Evolutionary conservation across 1,139 yeast species (phyloP).

Genomic region (Yamadazyma triangularis): DNA sequence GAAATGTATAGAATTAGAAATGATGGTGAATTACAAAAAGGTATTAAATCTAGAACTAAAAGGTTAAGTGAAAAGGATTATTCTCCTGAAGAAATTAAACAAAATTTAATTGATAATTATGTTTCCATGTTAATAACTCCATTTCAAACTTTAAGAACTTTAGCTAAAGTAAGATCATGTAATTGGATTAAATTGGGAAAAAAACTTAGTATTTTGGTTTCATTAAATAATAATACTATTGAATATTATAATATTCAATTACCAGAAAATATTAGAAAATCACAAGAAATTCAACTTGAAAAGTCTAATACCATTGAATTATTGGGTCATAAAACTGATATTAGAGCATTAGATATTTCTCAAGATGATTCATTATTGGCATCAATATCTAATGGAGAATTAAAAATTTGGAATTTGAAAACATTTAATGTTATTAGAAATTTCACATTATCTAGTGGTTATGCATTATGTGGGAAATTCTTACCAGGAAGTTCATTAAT

Average conservation of each 20-base stretch:
- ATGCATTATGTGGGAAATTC: constrained; percentile 75
- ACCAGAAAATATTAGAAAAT: constrained; percentile 42
- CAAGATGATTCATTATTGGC: constrained; percentile 82
- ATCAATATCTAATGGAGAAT: constrained; percentile 84
- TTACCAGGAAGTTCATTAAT: constrained; percentile 89
- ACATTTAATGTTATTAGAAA: constrained; percentile 77
- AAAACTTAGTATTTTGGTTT: constrained; percentile 54
- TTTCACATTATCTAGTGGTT: constrained; percentile 70
- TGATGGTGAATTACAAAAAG: constrained; percentile 75
- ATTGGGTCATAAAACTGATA: constrained; percentile 86
- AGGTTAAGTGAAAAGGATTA: constrained; percentile 68
- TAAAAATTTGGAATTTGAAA: constrained; percentile 83
- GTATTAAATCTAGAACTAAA: constrained; percentile 72
- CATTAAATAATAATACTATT: constrained; percentile 69
- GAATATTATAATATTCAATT: constrained; percentile 59
- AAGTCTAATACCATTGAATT: constrained; percentile 60
- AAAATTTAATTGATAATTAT: constrained; percentile 50
- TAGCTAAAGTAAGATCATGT: constrained; percentile 53
- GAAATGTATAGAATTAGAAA: constrained; percentile 78
- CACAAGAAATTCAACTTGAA: constrained; percentile 34
- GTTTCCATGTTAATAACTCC: constrained; percentile 59
- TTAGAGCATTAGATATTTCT: constrained; percentile 78
- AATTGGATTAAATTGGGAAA: constrained; percentile 44
- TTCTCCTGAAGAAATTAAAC: constrained; percentile 57
- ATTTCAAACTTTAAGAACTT: constrained; percentile 56